Percentiles rank a stretch among this genome's conserved stretches.
Evolutionary conservation across 2,329 filamentous ascomycete species (phyloP).

Genomic region (Cladorrhinum sp.): DNA sequence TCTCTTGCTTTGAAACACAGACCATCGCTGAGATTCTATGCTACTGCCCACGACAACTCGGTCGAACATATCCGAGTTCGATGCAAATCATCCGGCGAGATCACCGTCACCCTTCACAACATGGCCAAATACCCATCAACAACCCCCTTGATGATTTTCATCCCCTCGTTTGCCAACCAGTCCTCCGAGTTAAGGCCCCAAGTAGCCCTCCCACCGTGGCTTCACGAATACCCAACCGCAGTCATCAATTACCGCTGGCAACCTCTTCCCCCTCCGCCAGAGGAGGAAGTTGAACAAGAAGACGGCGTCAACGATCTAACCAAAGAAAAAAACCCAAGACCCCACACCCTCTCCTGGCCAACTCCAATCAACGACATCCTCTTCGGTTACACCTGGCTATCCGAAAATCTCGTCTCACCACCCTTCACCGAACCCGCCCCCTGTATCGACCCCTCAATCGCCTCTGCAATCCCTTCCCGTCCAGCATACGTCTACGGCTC

Average conservation of each 20-base stretch:
- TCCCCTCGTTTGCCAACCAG: constrained; percentile 47
- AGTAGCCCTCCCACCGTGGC: constrained; percentile 39
- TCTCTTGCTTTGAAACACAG: not conserved
- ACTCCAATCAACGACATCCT: constrained; percentile 55
- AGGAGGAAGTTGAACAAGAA: not conserved
- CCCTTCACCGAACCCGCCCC: not conserved
- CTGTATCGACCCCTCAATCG: not conserved
- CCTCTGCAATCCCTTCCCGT: constrained; percentile 31
- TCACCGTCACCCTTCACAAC: constrained; percentile 53
- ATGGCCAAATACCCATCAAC: constrained; percentile 35
- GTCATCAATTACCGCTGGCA: constrained; percentile 61
- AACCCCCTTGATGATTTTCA: constrained; percentile 51
- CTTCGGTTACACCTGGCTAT: constrained; percentile 54
- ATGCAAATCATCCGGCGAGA: constrained; percentile 48
- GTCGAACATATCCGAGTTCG: constrained; percentile 44
- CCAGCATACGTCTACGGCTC: constrained; percentile 53
- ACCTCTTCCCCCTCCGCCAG: constrained; percentile 6
- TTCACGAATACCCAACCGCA: constrained; percentile 45
- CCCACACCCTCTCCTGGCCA: constrained; percentile 47
- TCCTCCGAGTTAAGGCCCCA: constrained; percentile 16
- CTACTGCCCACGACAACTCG: constrained; percentile 21
- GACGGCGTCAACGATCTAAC: no score
- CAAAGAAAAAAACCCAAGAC: no score
- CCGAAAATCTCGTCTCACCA: constrained; percentile 36
- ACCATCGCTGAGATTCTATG: constrained; percentile 13